Evolutionary conservation across 805 yeast species (phyloP).

Genomic region (Candida vartiovaarae): DNA sequence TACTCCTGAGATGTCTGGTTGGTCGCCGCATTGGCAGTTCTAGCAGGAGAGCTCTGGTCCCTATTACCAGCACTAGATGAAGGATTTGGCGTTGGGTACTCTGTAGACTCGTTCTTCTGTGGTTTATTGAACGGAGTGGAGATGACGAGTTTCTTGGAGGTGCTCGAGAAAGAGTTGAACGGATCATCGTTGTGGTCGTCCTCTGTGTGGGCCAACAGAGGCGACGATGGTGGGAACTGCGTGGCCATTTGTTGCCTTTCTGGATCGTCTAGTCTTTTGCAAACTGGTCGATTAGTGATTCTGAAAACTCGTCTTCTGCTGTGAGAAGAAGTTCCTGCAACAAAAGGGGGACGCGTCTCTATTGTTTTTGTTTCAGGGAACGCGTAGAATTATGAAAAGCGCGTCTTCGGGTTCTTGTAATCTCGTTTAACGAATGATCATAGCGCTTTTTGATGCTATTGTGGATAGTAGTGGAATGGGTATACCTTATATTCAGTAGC

Average conservation of each 20-base stretch:
- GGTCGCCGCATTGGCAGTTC: conserved; percentile 1
- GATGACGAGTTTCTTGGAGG: conserved; percentile 14
- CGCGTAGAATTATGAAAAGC: too few species aligned
- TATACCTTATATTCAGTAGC: too few species aligned
- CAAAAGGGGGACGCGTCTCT: not conserved
- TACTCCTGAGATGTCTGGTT: not conserved
- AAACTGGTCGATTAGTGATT: not conserved
- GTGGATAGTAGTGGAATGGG: too few species aligned
- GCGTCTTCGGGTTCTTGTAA: too few species aligned
- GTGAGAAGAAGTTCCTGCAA: not conserved
- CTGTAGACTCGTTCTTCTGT: conserved; percentile 13
- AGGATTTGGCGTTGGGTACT: conserved; percentile 69
- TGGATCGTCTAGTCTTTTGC: too few species aligned
- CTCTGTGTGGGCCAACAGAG: conserved; percentile 22
- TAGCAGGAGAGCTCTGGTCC: conserved; percentile 28
- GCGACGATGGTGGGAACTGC: conserved; percentile 34
- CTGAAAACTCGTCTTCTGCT: not conserved
- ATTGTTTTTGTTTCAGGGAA: not conserved
- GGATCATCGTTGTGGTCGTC: conserved; percentile 12
- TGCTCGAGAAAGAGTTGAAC: conserved; percentile 7
- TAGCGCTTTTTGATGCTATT: too few species aligned
- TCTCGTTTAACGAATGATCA: too few species aligned
- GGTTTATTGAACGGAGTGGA: conserved; percentile 16
- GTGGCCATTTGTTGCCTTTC: conserved; percentile 3
- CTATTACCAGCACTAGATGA: conserved; percentile 43